A percentile compares a stretch with the other conserved stretches of the same genome.
phyloP scores from a whole-genome alignment of 1,284 basidiomycete genomes.

The Meripilus lineatus region DNA sequence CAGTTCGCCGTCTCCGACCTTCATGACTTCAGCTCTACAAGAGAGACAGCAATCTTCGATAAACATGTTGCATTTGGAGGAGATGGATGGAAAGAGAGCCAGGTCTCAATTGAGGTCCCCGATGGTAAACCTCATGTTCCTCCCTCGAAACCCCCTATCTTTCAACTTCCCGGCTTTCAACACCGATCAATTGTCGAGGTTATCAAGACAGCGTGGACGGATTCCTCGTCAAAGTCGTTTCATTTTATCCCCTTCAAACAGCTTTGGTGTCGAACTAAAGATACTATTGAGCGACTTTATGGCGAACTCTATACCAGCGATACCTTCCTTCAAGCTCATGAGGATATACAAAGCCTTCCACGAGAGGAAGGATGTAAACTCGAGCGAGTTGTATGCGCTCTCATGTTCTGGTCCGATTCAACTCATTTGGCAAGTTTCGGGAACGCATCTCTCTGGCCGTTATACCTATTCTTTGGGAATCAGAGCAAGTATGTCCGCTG shows the following conservation, averaged over 20 bases:
- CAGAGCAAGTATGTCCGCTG: constrained; percentile 30
- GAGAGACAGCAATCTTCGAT: background rate
- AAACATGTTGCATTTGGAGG: background rate
- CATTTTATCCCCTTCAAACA: constrained; percentile 4
- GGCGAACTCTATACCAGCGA: constrained; percentile 6
- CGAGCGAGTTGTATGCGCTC: constrained; percentile 20
- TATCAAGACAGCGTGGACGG: background rate
- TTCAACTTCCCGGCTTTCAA: constrained; percentile 1
- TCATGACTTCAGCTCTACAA: background rate
- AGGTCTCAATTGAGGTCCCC: constrained; percentile 1
- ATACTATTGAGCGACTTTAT: constrained; percentile 1
- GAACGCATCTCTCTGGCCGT: constrained; percentile 29
- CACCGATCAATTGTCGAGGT: constrained; percentile 1
- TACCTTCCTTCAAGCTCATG: background rate
- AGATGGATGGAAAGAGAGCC: constrained; percentile 2
- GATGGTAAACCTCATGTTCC: background rate
- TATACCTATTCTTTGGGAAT: constrained; percentile 33
- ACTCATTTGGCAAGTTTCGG: constrained; percentile 35
- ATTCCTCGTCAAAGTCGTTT: background rate
- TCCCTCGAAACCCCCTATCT: background rate
- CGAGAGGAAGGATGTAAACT: constrained; percentile 8
- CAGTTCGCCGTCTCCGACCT: constrained; percentile 1
- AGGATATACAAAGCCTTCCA: background rate
- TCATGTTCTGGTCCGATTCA: constrained; percentile 34
- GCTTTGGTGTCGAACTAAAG: constrained; percentile 1